A percentile compares a stretch with the other conserved stretches of the same genome.
Evolutionary conservation across 2,329 filamentous ascomycete genomes (phyloP).

Genomic region (Penicillium polonicum): DNA sequence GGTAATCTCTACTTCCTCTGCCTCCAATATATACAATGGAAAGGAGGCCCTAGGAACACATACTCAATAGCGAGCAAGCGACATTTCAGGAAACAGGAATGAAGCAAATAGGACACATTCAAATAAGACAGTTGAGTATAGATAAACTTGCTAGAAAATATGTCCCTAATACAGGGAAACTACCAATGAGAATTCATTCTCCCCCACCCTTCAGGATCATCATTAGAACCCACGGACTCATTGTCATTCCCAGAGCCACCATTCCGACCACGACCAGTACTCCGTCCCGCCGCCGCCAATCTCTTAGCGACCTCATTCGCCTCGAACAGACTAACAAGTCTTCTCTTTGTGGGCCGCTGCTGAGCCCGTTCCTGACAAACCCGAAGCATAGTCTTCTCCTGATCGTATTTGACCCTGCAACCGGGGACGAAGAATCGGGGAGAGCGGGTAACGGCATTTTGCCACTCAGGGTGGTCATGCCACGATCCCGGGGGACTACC

Average conservation of each 20-base stretch:
- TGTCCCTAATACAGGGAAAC: not conserved
- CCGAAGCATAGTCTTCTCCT: constrained; percentile 33
- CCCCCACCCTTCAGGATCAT: not conserved
- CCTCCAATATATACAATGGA: not conserved
- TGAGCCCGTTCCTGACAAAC: constrained; percentile 36
- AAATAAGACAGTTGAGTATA: too few relatives aligned
- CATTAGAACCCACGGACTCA: not conserved
- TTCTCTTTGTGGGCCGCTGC: constrained; percentile 43
- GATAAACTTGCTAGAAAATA: not conserved
- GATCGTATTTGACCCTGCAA: not conserved
- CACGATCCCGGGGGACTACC: not conserved
- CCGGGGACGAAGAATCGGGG: constrained; percentile 13
- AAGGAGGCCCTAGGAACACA: not conserved
- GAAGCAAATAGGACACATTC: not conserved
- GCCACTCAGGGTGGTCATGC: not conserved
- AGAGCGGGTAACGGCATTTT: not conserved
- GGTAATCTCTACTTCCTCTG: too few relatives aligned
- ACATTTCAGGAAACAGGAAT: not conserved
- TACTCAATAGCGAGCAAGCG: not conserved
- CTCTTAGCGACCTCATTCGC: constrained; percentile 61
- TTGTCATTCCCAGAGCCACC: not conserved
- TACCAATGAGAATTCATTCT: not conserved
- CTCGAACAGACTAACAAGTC: constrained; percentile 57
- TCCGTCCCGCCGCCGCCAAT: constrained; percentile 30
- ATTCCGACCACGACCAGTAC: not conserved